Percentiles rank a stretch among this genome's conserved stretches.
Conservation (phyloP, 768 basidiomycete genomes). For the Lactarius akahatsu region DNA sequence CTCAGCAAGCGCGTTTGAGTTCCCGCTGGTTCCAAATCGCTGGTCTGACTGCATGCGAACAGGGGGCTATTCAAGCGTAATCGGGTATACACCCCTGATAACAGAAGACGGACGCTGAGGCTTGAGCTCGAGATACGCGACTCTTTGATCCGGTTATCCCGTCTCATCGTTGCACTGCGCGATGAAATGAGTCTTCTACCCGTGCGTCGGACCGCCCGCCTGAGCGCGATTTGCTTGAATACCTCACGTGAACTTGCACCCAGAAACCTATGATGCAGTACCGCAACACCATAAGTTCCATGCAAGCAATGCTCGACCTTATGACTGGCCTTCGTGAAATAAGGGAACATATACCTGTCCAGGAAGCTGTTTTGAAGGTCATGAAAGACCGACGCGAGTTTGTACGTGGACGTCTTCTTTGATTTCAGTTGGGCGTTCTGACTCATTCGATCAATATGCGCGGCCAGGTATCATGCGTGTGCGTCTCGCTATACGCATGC, state of each 20-base stretch:
- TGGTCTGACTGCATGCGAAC: conserved; percentile 1
- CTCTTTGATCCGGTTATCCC: conserved; percentile 40
- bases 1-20: conserved; percentile 41
- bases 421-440: not conserved
- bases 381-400: conserved; percentile 45
- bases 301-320: conserved; percentile 45
- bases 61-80: conserved; percentile 34
- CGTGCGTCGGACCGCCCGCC: conserved; percentile 34
- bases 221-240: not conserved
- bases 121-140: conserved; percentile 46
- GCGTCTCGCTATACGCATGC: conserved; percentile 48
- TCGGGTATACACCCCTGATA: conserved; percentile 30
- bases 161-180: conserved; percentile 44
- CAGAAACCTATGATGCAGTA: conserved; percentile 52
- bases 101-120: conserved; percentile 40
- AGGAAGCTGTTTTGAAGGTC: conserved; percentile 42
- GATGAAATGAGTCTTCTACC: conserved; percentile 50
- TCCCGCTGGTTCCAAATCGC: not conserved
- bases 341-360: conserved; percentile 46
- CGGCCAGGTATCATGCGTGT: conserved; percentile 45
- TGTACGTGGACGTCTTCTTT: conserved; percentile 31
- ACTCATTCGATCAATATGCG: not conserved
- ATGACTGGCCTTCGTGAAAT: conserved; percentile 49
- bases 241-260: not conserved
- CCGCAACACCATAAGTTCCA: conserved; percentile 37